Evolutionary conservation across 768 basidiomycete species (phyloP).

Genomic region (Psilocybe tampanensis): DNA sequence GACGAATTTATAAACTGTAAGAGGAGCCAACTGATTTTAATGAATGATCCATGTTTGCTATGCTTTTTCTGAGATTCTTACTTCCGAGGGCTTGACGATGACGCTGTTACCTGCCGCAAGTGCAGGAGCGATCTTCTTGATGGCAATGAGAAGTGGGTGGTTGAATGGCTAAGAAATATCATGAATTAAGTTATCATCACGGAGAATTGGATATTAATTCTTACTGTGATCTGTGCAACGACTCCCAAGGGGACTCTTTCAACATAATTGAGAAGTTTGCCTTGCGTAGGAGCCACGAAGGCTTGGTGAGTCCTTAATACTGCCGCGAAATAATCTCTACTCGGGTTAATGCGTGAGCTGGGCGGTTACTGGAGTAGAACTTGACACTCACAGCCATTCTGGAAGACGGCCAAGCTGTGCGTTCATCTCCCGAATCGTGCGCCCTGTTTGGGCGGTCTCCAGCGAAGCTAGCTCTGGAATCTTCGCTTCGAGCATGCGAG

Average conservation of each 20-base stretch:
- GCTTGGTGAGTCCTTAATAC: slow-evolving; percentile 69
- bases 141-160: slow-evolving; percentile 84
- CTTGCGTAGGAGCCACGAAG: slow-evolving; percentile 78
- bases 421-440: slow-evolving; percentile 83
- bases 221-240: slow-evolving; percentile 86
- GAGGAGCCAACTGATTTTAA: slow-evolving; percentile 58
- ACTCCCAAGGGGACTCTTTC: slow-evolving; percentile 82
- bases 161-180: slow-evolving; percentile 69
- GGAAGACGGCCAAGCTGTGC: slow-evolving; percentile 77
- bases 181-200: not conserved
- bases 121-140: slow-evolving; percentile 88
- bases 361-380: not conserved
- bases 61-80: slow-evolving; percentile 20
- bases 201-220: slow-evolving; percentile 14
- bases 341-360: not conserved
- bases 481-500: slow-evolving; percentile 58
- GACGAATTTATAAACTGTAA: slow-evolving; percentile 79
- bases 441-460: slow-evolving; percentile 78
- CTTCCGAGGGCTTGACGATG: slow-evolving; percentile 83
- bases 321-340: slow-evolving; percentile 77
- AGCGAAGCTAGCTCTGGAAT: slow-evolving; percentile 61
- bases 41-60: not conserved
- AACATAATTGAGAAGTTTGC: slow-evolving; percentile 78
- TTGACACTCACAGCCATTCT: slow-evolving; percentile 77
- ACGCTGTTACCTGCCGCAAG: slow-evolving; percentile 85